Evolutionary conservation across 768 basidiomycete species (phyloP), one percentile per base, ranked within the genome.

Genomic region (Favolaschia claudopus): DNA sequence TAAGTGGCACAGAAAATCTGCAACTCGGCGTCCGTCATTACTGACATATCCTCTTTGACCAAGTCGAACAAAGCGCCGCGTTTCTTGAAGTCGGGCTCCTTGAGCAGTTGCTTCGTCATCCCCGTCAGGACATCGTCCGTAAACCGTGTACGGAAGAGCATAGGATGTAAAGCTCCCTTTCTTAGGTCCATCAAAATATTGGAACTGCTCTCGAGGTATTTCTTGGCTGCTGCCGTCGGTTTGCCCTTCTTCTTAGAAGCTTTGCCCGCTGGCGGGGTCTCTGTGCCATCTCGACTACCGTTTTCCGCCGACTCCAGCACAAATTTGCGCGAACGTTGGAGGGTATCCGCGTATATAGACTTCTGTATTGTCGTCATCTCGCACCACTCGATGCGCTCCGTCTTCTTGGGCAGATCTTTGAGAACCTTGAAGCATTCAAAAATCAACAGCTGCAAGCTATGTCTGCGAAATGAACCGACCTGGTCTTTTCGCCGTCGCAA

Each of bases 131-230:
- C 85, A 20, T 87, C 84, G 69, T 97, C 92, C 17, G 89, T 88
- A 73, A 93, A 99, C 6, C 81, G 82, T 34, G 84, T 87, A 29
- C 97, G 84, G 82, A 99, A 99, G 17, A 99, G 82, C 89, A 99
- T 92, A 3, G 97, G 96, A 76, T 99, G 97, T 28, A 88, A 90
- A 2, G 96, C 91, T 4, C 97, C 97, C 74, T 99, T 99, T 29
- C 97, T 87, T 15, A 99, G 82, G 68, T 97, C 96, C 94, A 99
- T 99, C 32, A 99, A 81, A 50, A 99, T 95, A 72, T 99, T 96
- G 3, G 92, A 85, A 61, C 91, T 91, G 67, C 93, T 94, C 75
- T 92, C 91, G 17, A 85, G 72, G 61, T 92, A 91, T 59, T 79
- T 67, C 73, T 77, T 77, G 6, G 72, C 45, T 8, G 58, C 20